These are phyloP conservation scores for Haematococcus lacustris DNA, from an alignment of 139 green algal species.

Conservation along the genomic window DNA sequence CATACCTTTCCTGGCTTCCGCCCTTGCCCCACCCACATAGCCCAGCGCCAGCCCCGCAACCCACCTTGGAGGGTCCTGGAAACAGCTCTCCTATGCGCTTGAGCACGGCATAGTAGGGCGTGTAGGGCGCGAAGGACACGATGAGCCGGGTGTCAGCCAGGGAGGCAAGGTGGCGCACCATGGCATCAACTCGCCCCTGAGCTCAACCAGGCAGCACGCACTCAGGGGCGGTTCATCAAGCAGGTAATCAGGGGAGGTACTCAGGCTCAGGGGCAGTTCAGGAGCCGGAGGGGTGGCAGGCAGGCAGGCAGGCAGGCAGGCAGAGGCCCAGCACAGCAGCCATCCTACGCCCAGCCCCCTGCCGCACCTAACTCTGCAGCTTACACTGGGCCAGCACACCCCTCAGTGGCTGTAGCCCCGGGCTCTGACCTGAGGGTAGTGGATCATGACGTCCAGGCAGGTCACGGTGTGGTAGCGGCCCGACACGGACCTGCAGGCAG, in stretches of 20 bases:
- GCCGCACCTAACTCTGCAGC: conserved; percentile 4
- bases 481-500: conserved; percentile 43
- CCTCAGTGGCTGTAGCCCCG: too few species aligned
- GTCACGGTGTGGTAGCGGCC: conserved; percentile 90
- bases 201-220: background rate
- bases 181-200: conserved; percentile 87
- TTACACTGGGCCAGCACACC: too few species aligned
- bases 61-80: conserved; percentile 81
- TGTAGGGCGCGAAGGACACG: conserved; percentile 94
- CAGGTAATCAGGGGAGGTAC: background rate
- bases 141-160: conserved; percentile 82
- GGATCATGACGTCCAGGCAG: conserved; percentile 99
- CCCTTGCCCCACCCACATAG: too few species aligned
- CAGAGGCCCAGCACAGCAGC: too few species aligned
- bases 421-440: conserved; percentile 81
- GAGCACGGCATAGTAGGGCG: conserved; percentile 62
- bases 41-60: too few species aligned
- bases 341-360: too few species aligned
- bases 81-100: conserved; percentile 97
- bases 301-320: too few species aligned
- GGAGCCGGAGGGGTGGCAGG: too few species aligned
- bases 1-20: too few species aligned
- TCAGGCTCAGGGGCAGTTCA: too few species aligned
- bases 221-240: background rate
- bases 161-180: conserved; percentile 87